Conservation (phyloP, 257 asterid genomes). For the Capsicum baccatum region DNA sequence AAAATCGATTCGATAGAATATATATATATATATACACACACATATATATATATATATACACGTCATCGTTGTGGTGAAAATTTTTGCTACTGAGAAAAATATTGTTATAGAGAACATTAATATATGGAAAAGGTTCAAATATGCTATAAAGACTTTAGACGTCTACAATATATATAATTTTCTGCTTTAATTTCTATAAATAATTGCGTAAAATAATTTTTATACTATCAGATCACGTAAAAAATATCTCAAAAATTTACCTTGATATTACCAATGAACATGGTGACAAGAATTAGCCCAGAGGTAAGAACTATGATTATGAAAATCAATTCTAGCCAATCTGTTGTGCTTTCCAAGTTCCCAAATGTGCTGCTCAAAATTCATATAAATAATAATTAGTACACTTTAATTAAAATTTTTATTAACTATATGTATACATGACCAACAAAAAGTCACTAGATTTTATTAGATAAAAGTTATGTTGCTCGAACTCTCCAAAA, state of each 20-base stretch:
- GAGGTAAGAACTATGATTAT: constrained; percentile 37
- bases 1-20: too few species aligned
- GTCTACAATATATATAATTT: too few species aligned
- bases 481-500: background rate
- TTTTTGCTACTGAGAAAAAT: too few species aligned
- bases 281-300: constrained; percentile 43
- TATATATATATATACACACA: too few species aligned
- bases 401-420: background rate
- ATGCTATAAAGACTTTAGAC: too few species aligned
- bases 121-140: too few species aligned
- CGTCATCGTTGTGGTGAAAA: too few species aligned
- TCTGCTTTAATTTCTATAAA: too few species aligned
- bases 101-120: too few species aligned
- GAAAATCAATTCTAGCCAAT: constrained; percentile 37
- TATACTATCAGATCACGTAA: too few species aligned
- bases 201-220: too few species aligned
- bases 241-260: constrained; percentile 1
- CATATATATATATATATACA: too few species aligned
- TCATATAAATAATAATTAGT: background rate
- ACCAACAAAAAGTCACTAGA: background rate
- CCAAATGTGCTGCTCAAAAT: constrained; percentile 40
- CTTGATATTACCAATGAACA: constrained; percentile 49
- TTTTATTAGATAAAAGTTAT: background rate
- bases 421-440: background rate
- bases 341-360: constrained; percentile 45